Conservation (phyloP, 169 alveolate genomes). For the Besnoitia besnoiti region DNA sequence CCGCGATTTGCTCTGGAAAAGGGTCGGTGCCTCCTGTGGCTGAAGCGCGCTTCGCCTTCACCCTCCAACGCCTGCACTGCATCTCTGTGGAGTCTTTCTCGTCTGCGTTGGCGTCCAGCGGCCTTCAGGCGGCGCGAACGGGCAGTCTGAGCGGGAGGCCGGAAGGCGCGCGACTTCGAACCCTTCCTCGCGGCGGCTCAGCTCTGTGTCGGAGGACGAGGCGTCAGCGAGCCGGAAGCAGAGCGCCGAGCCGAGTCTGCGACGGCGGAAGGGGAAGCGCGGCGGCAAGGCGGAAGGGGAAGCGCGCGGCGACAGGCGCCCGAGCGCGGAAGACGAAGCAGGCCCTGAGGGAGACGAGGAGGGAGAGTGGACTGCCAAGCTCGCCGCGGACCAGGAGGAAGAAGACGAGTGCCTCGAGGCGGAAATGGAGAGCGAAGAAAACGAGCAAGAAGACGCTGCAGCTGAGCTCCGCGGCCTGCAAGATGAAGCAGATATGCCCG, state of each 20-base stretch:
- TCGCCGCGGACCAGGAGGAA: conserved; percentile 27
- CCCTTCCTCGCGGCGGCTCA: neutral
- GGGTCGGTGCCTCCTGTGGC: no score
- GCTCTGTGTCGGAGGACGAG: neutral
- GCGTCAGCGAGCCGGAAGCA: neutral
- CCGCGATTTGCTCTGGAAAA: no score
- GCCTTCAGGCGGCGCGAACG: no score
- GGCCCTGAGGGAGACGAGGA: neutral
- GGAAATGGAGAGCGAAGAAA: neutral
- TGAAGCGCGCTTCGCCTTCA: no score
- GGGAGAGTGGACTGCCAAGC: neutral
- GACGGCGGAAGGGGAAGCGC: no score
- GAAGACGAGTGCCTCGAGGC: conserved; percentile 18
- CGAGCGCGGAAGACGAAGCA: neutral
- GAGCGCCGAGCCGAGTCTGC: neutral
- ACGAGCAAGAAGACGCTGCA: neutral
- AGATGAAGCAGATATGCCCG: conserved; percentile 23
- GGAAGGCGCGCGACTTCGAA: no score
- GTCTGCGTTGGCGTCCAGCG: no score
- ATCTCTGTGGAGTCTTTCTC: no score
- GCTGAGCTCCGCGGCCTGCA: neutral
- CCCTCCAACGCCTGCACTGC: no score
- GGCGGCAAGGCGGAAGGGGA: neutral
- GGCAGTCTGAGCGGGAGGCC: no score
- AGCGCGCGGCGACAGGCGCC: neutral